Evolutionary conservation across 2,329 filamentous ascomycete species (phyloP), one percentile per base, ranked within the genome.

Genomic region (Leptographium lundbergii): DNA sequence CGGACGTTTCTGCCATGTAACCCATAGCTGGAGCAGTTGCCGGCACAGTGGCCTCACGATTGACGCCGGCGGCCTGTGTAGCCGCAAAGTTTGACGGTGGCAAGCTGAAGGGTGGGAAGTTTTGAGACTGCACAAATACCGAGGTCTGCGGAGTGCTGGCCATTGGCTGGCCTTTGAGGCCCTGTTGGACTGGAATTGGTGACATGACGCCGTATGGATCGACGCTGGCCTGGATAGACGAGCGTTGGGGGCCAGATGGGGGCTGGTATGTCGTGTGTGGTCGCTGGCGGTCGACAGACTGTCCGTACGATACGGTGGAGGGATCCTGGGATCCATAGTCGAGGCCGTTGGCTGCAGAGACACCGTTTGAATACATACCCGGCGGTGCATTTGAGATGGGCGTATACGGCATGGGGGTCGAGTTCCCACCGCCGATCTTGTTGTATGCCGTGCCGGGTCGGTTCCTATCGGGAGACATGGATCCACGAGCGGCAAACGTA

Each of bases 61-160:
- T 65, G 47, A 68, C 69, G 52, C 64, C 65, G 56, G 66, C 66
- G 5, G 72, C 69, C 29, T 76, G 69, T 1, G 74, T 70, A n/a
- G 73, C 61, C 61, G 65, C 66, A 67, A 84, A 82, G 65, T 84
- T 79, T 34, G 84, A 78, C 54, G 84, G 79, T 42, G 84, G 82
- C 54, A 88, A 72, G 60, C 78, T 79, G 65, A 88, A 85, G 0
- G 80, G 77, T 34, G 82, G 77, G 61, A 85, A 84, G 62, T 79
- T 84, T 62, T 84, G 78, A 59, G 85, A 80, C 45, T 76, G 71
- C 27, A 84, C 79, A 67, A 83, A 88, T 48, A 69, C 69, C 59
- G 72, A 70, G 27, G 74, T 72, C 65, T 76, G 80, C 53, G 73
- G 74, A 54, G 71, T 78, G 66, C 66, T 73, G 64, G 65, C 73